Base-by-base conservation (phyloP, 805 yeast genomes). In the Starmerella potacharoeniae region DNA sequence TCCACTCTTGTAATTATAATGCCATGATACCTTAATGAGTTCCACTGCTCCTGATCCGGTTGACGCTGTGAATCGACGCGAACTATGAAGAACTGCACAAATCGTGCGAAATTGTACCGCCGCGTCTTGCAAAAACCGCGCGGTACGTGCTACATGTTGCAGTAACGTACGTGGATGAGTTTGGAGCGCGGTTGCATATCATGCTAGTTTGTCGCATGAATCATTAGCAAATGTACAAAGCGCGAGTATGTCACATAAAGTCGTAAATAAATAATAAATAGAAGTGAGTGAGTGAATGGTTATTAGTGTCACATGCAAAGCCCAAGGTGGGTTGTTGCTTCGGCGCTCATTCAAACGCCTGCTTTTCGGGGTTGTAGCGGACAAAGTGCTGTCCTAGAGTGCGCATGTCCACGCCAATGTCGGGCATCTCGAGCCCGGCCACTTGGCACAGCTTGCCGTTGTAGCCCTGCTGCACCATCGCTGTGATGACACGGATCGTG, bases 301-400 rank as follows among this genome's bases (percentile, higher is more conserved):
- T 14, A 16, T 22, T 40, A 40, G 16, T 40, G 30, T 40, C 43
- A 40, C 28, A 40, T 16, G 30, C 30, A 22, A 16, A 40, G 28
- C 6, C 13, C 13, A 9, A 10, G 14, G 14, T 35, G 37, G 14
- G 37, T 11, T 13, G 37, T 37, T 9, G 17, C 43, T 29, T 11
- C 7, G 8, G 34, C 16, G 45, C 2, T 42, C 33, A 55, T 34
- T 50, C 58, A 16, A 58, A 58, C 8, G 52, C 30, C n/a, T 55
- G 52, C 34, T 30, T 36, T 28, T 10, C 22, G 13, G 43, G 35
- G 50, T 58, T 55, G 45, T 59, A 62, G n/a, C 41, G 35, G 17
- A 52, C 16, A 46, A 62, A 62, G 45, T 60, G 51, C 52, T 62
- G 62, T 30, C 64, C 64, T 14, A 62, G 44, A 13, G 51, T 16